Percentiles rank a stretch among this genome's conserved stretches.
Evolutionary conservation across 164 flowering plant species (phyloP).

Genomic region (Chloranthus sessilifolius): DNA sequence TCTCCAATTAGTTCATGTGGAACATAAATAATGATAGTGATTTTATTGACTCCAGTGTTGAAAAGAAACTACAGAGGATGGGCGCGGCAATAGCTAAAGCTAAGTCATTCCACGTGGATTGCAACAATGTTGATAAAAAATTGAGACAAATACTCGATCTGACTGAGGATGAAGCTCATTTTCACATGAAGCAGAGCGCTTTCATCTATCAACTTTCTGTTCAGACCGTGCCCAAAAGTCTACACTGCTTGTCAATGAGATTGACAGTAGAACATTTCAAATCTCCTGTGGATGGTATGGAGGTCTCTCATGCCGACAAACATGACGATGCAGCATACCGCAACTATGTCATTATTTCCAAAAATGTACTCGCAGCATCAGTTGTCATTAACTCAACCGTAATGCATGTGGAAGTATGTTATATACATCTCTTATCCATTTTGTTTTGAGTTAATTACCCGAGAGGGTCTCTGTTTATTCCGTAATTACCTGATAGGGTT

Average conservation of each 20-base stretch:
- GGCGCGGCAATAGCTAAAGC: slow-evolving; percentile 61
- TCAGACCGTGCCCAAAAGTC: slow-evolving; percentile 93
- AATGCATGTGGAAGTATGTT: slow-evolving; percentile 55
- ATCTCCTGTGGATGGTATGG: slow-evolving; percentile 32
- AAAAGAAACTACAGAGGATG: slow-evolving; percentile 52
- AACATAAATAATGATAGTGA: too few relatives aligned
- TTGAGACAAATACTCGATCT: slow-evolving; percentile 78
- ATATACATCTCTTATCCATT: too few relatives aligned
- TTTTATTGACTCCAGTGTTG: too few relatives aligned
- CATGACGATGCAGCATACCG: slow-evolving; percentile 44
- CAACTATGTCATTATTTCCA: slow-evolving; percentile 80
- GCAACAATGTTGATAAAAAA: slow-evolving; percentile 90
- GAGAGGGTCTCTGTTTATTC: too few relatives aligned
- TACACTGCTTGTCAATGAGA: slow-evolving; percentile 88
- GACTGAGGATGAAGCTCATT: slow-evolving; percentile 93
- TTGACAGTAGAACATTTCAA: slow-evolving; percentile 83
- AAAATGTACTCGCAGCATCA: slow-evolving; percentile 75
- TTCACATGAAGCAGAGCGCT: slow-evolving; percentile 95
- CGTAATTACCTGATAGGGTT: too few relatives aligned
- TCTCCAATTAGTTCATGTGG: too few relatives aligned
- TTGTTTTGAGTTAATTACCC: too few relatives aligned
- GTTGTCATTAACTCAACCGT: slow-evolving; percentile 95
- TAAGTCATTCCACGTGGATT: slow-evolving; percentile 54
- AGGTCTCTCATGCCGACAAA: slow-evolving; percentile 31
- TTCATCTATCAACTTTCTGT: slow-evolving; percentile 85